Percentiles rank a stretch among this genome's conserved stretches.
Conservation (phyloP, 352 stramenopile species). For the Globisporangium canariense region DNA sequence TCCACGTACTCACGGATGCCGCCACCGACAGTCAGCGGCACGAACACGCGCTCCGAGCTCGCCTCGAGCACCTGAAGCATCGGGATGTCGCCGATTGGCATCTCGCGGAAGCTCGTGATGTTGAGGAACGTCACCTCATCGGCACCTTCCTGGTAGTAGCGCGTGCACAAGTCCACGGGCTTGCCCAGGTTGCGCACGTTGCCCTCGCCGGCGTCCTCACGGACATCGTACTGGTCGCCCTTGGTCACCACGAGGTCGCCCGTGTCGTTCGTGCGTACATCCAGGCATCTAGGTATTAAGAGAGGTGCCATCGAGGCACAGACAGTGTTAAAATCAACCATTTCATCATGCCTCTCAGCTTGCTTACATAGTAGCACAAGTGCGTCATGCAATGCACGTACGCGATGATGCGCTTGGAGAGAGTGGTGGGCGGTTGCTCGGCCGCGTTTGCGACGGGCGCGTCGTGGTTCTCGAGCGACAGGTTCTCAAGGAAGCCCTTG, state of each 20-base stretch:
- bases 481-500: slow-evolving; percentile 90
- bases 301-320: not conserved
- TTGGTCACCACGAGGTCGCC: slow-evolving; percentile 98
- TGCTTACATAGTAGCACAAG: not conserved
- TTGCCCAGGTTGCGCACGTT: slow-evolving; percentile 98
- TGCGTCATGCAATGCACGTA: slow-evolving; percentile 24
- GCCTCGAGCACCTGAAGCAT: slow-evolving; percentile 96
- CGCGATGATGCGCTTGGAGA: slow-evolving; percentile 96
- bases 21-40: slow-evolving; percentile 96
- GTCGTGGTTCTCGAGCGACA: slow-evolving; percentile 46
- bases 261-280: slow-evolving; percentile 95
- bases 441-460: slow-evolving; percentile 27
- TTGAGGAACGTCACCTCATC: slow-evolving; percentile 99
- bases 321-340: not conserved
- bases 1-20: slow-evolving; percentile 97
- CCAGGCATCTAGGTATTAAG: slow-evolving; percentile 77
- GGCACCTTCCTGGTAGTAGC: slow-evolving; percentile 95
- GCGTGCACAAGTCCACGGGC: slow-evolving; percentile 91
- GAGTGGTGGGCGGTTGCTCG: slow-evolving; percentile 46
- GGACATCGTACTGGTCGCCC: slow-evolving; percentile 98
- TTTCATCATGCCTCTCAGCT: not conserved
- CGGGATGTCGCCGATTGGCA: slow-evolving; percentile 95
- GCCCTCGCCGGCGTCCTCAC: slow-evolving; percentile 81
- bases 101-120: slow-evolving; percentile 98
- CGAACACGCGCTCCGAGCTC: slow-evolving; percentile 95